Conservation (phyloP, 2,329 filamentous ascomycete genomes). For the Sclerotinia trifoliorum region DNA sequence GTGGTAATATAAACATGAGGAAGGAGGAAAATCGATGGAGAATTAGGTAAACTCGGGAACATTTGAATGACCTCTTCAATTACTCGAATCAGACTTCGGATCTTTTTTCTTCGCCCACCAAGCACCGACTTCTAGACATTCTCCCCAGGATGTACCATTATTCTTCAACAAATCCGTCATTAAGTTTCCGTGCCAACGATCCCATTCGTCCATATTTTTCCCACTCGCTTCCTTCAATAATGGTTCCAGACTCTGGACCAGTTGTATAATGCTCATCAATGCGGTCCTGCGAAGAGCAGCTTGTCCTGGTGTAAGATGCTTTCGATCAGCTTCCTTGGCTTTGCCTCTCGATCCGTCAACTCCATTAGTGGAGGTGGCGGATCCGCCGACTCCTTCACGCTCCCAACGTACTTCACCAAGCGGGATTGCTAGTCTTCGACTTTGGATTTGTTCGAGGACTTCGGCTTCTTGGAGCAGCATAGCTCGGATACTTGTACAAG, state of each 20-base stretch:
- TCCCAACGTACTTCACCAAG: slow-evolving; percentile 86
- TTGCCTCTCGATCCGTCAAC: slow-evolving; percentile 43
- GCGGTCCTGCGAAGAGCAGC: slow-evolving; percentile 74
- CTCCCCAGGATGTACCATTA: slow-evolving; percentile 74
- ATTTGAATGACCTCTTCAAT: not conserved
- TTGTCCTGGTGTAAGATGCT: slow-evolving; percentile 55
- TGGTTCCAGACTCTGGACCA: slow-evolving; percentile 83
- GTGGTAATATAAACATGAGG: not conserved
- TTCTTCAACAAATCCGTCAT: slow-evolving; percentile 80
- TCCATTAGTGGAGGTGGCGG: slow-evolving; percentile 59
- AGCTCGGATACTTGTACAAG: slow-evolving; percentile 76
- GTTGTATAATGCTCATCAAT: slow-evolving; percentile 75
- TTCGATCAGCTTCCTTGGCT: slow-evolving; percentile 34
- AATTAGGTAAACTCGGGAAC: not conserved
- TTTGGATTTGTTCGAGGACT: slow-evolving; percentile 64
- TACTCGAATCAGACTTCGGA: slow-evolving; percentile 38
- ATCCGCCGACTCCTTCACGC: slow-evolving; percentile 66
- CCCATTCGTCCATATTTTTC: slow-evolving; percentile 90
- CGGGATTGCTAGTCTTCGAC: slow-evolving; percentile 80
- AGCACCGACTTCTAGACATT: slow-evolving; percentile 82
- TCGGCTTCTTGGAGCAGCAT: slow-evolving; percentile 79
- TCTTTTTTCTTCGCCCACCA: slow-evolving; percentile 88
- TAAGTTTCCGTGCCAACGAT: slow-evolving; percentile 84
- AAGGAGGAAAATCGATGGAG: not conserved
- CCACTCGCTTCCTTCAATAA: slow-evolving; percentile 77